These are phyloP conservation scores for Boletus pseudopeckii DNA, from an alignment of 768 basidiomycete species.

Conservation along the genomic window DNA sequence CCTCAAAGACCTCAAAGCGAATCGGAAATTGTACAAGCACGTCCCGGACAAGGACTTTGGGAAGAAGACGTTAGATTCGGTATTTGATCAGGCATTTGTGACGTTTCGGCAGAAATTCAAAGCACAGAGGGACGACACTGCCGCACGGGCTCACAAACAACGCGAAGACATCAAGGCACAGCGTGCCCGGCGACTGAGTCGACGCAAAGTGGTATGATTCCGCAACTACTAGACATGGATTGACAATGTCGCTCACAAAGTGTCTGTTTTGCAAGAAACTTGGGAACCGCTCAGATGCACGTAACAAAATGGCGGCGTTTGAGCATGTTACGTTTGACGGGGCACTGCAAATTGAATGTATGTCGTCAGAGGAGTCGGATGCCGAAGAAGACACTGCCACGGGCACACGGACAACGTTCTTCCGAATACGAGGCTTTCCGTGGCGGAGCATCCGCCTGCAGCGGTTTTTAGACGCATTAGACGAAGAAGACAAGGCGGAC, in stretches of 20 bases:
- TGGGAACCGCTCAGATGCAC: conserved; percentile 56
- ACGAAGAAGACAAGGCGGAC: conserved; percentile 51
- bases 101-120: conserved; percentile 68
- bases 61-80: conserved; percentile 55
- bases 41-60: conserved; percentile 65
- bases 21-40: conserved; percentile 55
- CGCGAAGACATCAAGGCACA: conserved; percentile 62
- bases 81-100: conserved; percentile 69
- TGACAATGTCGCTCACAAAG: neutral
- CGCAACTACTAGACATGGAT: too few relatives aligned
- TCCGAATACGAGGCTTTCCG: conserved; percentile 55
- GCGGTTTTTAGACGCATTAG: conserved; percentile 58
- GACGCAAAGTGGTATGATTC: conserved; percentile 59
- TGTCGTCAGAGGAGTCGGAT: conserved; percentile 79
- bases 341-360: conserved; percentile 69
- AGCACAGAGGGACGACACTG: conserved; percentile 49
- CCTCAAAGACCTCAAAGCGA: conserved; percentile 55
- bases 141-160: conserved; percentile 43
- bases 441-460: conserved; percentile 70
- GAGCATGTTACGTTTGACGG: conserved; percentile 66
- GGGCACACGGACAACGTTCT: conserved; percentile 32
- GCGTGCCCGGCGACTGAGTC: conserved; percentile 54
- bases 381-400: conserved; percentile 38
- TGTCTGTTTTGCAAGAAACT: conserved; percentile 54
- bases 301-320: conserved; percentile 50